Evolutionary conservation across 176 grass and related monocot species (phyloP).

Genomic region (Neostapfia colusana): DNA sequence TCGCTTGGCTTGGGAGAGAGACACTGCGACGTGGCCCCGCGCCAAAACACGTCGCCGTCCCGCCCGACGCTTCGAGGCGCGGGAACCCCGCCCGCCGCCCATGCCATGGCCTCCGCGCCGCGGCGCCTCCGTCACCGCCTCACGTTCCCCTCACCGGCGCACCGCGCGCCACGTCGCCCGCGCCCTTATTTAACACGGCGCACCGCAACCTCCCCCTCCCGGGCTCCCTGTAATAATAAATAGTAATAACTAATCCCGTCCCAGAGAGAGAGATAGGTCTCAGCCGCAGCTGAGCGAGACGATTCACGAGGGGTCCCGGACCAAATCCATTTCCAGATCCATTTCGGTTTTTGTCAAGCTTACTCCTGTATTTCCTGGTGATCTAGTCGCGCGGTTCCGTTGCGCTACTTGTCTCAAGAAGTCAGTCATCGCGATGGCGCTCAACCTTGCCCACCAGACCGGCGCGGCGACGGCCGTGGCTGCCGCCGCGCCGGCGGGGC

Average conservation of each 20-base stretch:
- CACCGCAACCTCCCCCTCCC: neutral
- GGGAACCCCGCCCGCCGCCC: conserved; percentile 16
- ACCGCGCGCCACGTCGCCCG: conserved; percentile 47
- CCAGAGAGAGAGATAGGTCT: too few species aligned
- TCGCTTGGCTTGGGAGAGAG: neutral
- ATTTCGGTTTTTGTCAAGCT: neutral
- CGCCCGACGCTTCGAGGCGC: conserved; percentile 35
- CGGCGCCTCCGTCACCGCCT: conserved; percentile 13
- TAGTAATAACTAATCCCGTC: neutral
- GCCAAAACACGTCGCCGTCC: conserved; percentile 29
- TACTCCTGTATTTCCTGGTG: conserved; percentile 19
- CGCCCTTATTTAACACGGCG: conserved; percentile 39
- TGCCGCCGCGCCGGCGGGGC: neutral
- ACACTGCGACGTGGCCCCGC: conserved; percentile 36
- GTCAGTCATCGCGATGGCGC: conserved; percentile 41
- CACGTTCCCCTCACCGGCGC: conserved; percentile 45
- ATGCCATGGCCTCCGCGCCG: too few species aligned
- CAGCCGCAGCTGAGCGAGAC: conserved; percentile 12
- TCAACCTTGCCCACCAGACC: conserved; percentile 66
- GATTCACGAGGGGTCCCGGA: conserved; percentile 7
- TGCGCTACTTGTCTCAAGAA: too few species aligned
- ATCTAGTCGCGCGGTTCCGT: neutral
- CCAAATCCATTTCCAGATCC: conserved; percentile 36
- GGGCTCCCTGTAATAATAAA: conserved; percentile 9
- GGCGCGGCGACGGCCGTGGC: conserved; percentile 37